A percentile compares a stretch with the other conserved stretches of the same genome.
These are phyloP conservation scores for Aspergillus viridinutans DNA, from an alignment of 2,329 filamentous ascomycete genomes.

Conservation along the genomic window DNA sequence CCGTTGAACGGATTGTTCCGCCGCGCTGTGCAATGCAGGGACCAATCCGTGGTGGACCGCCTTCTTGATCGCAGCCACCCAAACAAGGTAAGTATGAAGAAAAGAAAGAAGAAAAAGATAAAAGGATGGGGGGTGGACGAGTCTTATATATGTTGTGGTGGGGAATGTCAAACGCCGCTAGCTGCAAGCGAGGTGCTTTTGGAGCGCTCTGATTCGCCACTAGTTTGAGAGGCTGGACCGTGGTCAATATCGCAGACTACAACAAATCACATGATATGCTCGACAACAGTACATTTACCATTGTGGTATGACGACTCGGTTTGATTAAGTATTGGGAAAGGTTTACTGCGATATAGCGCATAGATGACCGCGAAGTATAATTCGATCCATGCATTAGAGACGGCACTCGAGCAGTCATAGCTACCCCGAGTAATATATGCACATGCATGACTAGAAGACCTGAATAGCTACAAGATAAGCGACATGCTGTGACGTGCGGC, in stretches of 20 bases:
- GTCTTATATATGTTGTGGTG: conserved; percentile 14
- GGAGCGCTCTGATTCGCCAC: conserved; percentile 3
- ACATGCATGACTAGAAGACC: not conserved
- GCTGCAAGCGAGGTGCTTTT: conserved; percentile 13
- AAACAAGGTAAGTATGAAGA: conserved; percentile 53
- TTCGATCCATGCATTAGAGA: not conserved
- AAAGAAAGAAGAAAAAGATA: conserved; percentile 35
- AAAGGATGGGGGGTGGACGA: conserved; percentile 14
- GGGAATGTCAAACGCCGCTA: conserved; percentile 9
- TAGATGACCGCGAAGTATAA: no score
- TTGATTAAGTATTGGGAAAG: no score
- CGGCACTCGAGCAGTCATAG: not conserved
- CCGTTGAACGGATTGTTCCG: conserved; percentile 36
- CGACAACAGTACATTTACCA: not conserved
- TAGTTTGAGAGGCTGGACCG: not conserved
- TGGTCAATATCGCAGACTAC: not conserved
- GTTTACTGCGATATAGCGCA: no score
- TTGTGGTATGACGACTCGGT: no score
- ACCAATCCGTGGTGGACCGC: conserved; percentile 44
- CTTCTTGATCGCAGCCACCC: conserved; percentile 46
- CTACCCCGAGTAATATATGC: not conserved
- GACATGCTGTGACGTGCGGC: not conserved
- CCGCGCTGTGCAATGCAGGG: conserved; percentile 58
- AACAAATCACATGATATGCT: not conserved
- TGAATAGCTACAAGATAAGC: not conserved